phyloP scores from a whole-genome alignment of 129 eudicot genomes.

The Heracleum sosnowskyi region DNA sequence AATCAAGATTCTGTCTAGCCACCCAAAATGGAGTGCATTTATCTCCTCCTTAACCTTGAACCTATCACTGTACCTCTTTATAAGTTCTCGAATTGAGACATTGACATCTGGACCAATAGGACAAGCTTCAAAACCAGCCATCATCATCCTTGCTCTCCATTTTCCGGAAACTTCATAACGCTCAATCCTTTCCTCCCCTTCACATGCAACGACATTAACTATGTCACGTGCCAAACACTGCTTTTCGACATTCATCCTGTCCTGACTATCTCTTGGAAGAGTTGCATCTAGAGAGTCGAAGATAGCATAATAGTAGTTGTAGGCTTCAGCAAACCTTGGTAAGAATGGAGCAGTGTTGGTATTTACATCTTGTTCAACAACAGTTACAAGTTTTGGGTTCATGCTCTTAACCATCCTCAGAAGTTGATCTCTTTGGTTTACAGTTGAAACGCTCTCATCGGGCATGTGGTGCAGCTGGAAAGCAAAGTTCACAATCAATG shows the following conservation, averaged over 20 bases:
- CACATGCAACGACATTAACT: conserved; percentile 87
- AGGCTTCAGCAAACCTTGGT: conserved; percentile 74
- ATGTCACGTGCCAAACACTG: conserved; percentile 94
- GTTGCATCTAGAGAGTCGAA: conserved; percentile 84
- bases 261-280: conserved; percentile 70
- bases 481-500: conserved; percentile 76
- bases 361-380: conserved; percentile 91
- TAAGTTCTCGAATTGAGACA: conserved; percentile 40
- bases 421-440: conserved; percentile 71
- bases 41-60: conserved; percentile 61
- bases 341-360: conserved; percentile 88
- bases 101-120: conserved; percentile 47
- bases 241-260: conserved; percentile 78
- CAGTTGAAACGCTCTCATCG: conserved; percentile 86
- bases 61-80: conserved; percentile 58
- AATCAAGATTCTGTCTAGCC: conserved; percentile 81
- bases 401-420: conserved; percentile 83
- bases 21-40: conserved; percentile 70
- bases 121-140: conserved; percentile 70
- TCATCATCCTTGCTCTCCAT: conserved; percentile 96
- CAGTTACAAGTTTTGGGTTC: conserved; percentile 78
- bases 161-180: conserved; percentile 92
- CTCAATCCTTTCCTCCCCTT: conserved; percentile 91
- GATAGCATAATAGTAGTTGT: conserved; percentile 70
- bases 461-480: conserved; percentile 99